These are phyloP conservation scores for Chenopodium berlandieri DNA, from an alignment of 148 eudicot genomes.

Conservation along the genomic window DNA sequence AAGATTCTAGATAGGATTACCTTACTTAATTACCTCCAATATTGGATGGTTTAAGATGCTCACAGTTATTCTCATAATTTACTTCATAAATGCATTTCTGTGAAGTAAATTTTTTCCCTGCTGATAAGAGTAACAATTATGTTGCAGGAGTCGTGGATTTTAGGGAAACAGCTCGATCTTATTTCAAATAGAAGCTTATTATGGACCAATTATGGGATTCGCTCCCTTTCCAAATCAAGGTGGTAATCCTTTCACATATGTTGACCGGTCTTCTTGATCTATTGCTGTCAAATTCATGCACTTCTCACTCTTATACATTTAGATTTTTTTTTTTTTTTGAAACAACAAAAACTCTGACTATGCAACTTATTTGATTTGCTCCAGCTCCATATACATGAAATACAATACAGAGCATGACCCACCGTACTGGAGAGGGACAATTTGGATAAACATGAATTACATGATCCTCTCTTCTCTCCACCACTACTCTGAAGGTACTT, in stretches of 20 bases:
- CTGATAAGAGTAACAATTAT: conserved; percentile 5
- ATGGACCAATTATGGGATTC: conserved; percentile 82
- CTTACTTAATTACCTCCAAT: not conserved
- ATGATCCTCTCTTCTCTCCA: conserved; percentile 87
- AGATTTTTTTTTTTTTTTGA: not conserved
- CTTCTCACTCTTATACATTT: not conserved
- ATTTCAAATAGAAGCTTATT: conserved; percentile 73
- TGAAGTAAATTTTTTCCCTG: not conserved
- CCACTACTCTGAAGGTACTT: conserved; percentile 79
- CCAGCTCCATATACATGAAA: conserved; percentile 91
- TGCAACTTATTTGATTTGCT: conserved; percentile 14
- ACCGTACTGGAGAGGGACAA: conserved; percentile 96
- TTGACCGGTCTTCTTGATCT: not conserved
- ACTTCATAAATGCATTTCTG: not conserved
- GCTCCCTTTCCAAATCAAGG: conserved; percentile 92
- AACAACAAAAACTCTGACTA: not conserved
- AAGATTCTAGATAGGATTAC: not conserved
- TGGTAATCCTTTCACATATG: conserved; percentile 13
- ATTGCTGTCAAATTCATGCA: not conserved
- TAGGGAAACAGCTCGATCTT: conserved; percentile 87
- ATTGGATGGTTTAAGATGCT: not conserved
- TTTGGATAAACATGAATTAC: conserved; percentile 97
- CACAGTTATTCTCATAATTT: not conserved
- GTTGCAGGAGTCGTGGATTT: conserved; percentile 65
- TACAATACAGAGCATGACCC: conserved; percentile 93